These are phyloP conservation scores for Coemansia sp. DNA, from an alignment of 192 early-diverging fungal genomes.

Conservation along the genomic window DNA sequence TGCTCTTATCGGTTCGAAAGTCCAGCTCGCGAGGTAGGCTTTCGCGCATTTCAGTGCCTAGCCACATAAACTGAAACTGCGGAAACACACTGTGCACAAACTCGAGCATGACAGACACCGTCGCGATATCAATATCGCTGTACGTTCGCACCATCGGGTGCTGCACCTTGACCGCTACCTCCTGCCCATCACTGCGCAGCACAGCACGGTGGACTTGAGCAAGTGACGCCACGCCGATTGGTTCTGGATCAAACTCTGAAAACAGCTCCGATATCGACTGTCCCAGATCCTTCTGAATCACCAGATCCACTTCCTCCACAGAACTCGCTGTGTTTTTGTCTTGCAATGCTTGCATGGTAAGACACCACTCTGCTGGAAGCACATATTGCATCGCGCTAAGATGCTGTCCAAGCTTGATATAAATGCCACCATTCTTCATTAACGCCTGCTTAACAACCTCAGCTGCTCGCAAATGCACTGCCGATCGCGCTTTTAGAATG, in stretches of 20 bases:
- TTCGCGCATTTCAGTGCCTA: conserved; percentile 81
- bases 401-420: conserved; percentile 90
- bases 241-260: conserved; percentile 72
- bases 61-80: conserved; percentile 91
- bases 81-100: conserved; percentile 74
- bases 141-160: conserved; percentile 80
- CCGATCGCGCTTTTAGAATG: conserved; percentile 25
- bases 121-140: conserved; percentile 78
- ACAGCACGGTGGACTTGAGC: conserved; percentile 90
- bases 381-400: conserved; percentile 80
- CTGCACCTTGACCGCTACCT: conserved; percentile 93
- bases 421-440: conserved; percentile 74
- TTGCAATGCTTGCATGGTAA: conserved; percentile 78
- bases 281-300: conserved; percentile 73
- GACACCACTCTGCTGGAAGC: conserved; percentile 87
- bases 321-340: conserved; percentile 80
- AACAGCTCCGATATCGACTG: conserved; percentile 67
- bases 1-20: conserved; percentile 76
- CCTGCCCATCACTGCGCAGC: conserved; percentile 60
- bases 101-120: conserved; percentile 62
- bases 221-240: conserved; percentile 90
- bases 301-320: conserved; percentile 64
- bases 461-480: conserved; percentile 69
- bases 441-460: conserved; percentile 62
- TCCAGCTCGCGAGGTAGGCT: conserved; percentile 86